These are phyloP conservation scores for Saturnispora saitoi DNA, from an alignment of 805 yeast species.

Conservation along the genomic window DNA sequence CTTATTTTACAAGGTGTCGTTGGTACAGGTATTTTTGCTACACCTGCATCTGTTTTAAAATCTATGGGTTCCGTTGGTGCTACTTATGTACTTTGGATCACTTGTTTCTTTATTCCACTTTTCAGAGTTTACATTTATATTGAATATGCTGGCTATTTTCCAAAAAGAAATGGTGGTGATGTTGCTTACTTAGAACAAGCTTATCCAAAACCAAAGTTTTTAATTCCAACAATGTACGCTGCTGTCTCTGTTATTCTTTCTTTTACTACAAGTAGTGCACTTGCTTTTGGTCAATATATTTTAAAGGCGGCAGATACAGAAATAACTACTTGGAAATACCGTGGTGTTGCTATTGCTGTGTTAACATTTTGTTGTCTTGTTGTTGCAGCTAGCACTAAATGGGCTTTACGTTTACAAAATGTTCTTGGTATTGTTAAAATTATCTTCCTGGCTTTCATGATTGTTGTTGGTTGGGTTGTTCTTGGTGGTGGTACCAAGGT, in stretches of 20 bases:
- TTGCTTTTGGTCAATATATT: constrained; percentile 71
- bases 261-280: constrained; percentile 81
- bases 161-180: constrained; percentile 73
- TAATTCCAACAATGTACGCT: constrained; percentile 59
- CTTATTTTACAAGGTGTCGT: constrained; percentile 60
- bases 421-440: constrained; percentile 65
- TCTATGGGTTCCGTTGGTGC: constrained; percentile 38
- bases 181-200: constrained; percentile 71
- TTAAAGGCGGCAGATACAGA: constrained; percentile 65
- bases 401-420: constrained; percentile 60
- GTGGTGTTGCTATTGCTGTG: constrained; percentile 70
- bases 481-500: constrained; percentile 56
- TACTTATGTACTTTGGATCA: constrained; percentile 35
- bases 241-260: constrained; percentile 68
- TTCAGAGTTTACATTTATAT: constrained; percentile 32
- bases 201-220: constrained; percentile 57
- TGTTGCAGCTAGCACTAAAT: constrained; percentile 51
- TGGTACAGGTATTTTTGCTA: constrained; percentile 71
- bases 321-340: constrained; percentile 64
- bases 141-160: constrained; percentile 35
- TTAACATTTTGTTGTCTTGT: constrained; percentile 61
- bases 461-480: constrained; percentile 81
- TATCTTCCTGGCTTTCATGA: constrained; percentile 56
- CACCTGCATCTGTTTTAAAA: constrained; percentile 49
- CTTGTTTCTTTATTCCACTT: constrained; percentile 34